Evolutionary conservation across 768 basidiomycete genomes (phyloP).

Genomic region (Termitomyces bulborhizus): DNA sequence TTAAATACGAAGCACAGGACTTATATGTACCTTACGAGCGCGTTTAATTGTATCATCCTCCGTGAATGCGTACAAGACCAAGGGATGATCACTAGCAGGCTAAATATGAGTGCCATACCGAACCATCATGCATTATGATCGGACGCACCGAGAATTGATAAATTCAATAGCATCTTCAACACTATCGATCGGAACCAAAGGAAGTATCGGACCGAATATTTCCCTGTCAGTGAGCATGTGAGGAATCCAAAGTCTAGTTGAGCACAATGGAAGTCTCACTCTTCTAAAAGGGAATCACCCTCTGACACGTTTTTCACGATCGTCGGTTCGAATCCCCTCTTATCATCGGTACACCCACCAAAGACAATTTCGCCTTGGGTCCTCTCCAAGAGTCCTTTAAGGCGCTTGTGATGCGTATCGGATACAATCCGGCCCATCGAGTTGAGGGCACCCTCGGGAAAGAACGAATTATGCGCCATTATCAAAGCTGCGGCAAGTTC

Average conservation of each 20-base stretch:
- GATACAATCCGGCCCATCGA: slow-evolving; percentile 49
- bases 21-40: slow-evolving; percentile 23
- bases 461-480: slow-evolving; percentile 41
- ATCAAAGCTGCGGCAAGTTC: slow-evolving; percentile 40
- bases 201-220: slow-evolving; percentile 67
- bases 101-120: not conserved
- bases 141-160: slow-evolving; percentile 42
- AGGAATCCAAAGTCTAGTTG: not conserved
- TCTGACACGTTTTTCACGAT: slow-evolving; percentile 47
- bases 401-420: slow-evolving; percentile 44
- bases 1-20: not conserved
- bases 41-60: slow-evolving; percentile 34
- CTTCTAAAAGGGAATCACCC: slow-evolving; percentile 56
- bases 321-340: slow-evolving; percentile 50
- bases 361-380: slow-evolving; percentile 54
- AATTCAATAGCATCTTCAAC: slow-evolving; percentile 52
- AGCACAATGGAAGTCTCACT: slow-evolving; percentile 26
- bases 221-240: slow-evolving; percentile 36
- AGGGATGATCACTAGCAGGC: slow-evolving; percentile 42
- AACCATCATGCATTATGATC: not conserved
- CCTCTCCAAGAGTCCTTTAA: slow-evolving; percentile 41
- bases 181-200: slow-evolving; percentile 52
- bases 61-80: slow-evolving; percentile 62
- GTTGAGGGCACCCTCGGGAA: slow-evolving; percentile 43
- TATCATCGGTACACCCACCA: slow-evolving; percentile 41